A percentile compares a stretch with the other conserved stretches of the same genome.
These are phyloP conservation scores for Suillus spraguei DNA, from an alignment of 768 basidiomycete genomes.

Conservation along the genomic window DNA sequence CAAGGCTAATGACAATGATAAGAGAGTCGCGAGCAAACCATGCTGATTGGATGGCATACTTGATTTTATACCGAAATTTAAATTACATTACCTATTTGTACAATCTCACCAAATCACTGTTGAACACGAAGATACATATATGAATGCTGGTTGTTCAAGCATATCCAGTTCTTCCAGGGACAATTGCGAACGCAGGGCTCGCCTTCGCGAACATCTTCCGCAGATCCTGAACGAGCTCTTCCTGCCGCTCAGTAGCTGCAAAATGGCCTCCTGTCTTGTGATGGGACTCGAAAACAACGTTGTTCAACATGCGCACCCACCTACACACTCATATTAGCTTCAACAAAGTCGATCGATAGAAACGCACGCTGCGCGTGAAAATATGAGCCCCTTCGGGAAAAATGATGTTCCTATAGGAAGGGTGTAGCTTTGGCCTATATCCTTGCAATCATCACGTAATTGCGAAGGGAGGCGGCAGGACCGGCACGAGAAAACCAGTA, in stretches of 20 bases:
- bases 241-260: conserved; percentile 53
- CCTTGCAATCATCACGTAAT: conserved; percentile 6
- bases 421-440: not conserved
- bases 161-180: conserved; percentile 48
- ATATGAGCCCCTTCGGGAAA: conserved; percentile 52
- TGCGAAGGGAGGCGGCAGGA: conserved; percentile 58
- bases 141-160: conserved; percentile 9
- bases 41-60: conserved; percentile 36
- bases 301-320: conserved; percentile 42
- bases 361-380: conserved; percentile 42
- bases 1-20: not conserved
- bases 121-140: not conserved
- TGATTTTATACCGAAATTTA: conserved; percentile 89
- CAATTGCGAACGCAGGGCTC: conserved; percentile 51
- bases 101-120: not conserved
- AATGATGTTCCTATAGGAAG: conserved; percentile 53
- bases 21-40: not conserved
- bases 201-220: conserved; percentile 58
- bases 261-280: conserved; percentile 63
- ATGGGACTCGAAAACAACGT: conserved; percentile 48
- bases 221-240: conserved; percentile 50
- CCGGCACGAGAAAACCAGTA: conserved; percentile 62
- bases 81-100: conserved; percentile 20
- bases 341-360: not conserved
- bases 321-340: conserved; percentile 31